phyloP scores from a whole-genome alignment of 2,329 filamentous ascomycete genomes.

The Rutstroemia sp. region DNA sequence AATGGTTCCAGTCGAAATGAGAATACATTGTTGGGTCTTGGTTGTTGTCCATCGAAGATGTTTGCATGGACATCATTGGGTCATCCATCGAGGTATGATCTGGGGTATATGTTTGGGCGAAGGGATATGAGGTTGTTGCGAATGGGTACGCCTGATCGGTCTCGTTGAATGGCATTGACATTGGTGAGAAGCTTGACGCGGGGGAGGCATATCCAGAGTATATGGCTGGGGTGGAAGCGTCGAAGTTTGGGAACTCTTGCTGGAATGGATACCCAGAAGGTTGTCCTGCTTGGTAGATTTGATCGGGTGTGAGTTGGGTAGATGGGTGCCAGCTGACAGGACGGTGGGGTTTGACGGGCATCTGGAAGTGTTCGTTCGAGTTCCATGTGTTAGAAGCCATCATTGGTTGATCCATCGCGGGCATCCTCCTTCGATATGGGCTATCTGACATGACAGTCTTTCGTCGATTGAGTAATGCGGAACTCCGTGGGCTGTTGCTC shows the following conservation, averaged over 20 bases:
- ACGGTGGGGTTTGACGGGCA: conserved; percentile 36
- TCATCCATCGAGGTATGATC: conserved; percentile 9
- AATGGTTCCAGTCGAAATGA: conserved; percentile 39
- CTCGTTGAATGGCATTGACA: conserved; percentile 38
- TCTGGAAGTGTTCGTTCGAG: conserved; percentile 29
- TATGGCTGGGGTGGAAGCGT: conserved; percentile 37
- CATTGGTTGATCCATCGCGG: conserved; percentile 33
- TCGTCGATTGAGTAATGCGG: conserved; percentile 42
- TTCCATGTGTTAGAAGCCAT: conserved; percentile 38
- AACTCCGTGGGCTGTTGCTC: conserved; percentile 58
- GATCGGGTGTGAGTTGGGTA: conserved; percentile 35
- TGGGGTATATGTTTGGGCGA: conserved; percentile 13
- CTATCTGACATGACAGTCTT: conserved; percentile 49
- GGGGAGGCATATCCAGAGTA: conserved; percentile 55
- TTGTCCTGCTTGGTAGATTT: conserved; percentile 31
- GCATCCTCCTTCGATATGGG: conserved; percentile 21
- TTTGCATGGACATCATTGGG: conserved; percentile 8
- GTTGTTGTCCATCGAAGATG: conserved; percentile 12
- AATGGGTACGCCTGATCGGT: conserved; percentile 16
- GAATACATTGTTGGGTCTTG: conserved; percentile 25
- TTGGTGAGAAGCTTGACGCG: conserved; percentile 45
- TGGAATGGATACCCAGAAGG: conserved; percentile 32
- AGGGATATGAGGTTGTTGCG: conserved; percentile 10
- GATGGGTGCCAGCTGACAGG: conserved; percentile 73
- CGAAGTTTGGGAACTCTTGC: conserved; percentile 17